These are phyloP conservation scores for Rosa chinensis DNA, from an alignment of 306 rosid species.

Conservation along the genomic window DNA sequence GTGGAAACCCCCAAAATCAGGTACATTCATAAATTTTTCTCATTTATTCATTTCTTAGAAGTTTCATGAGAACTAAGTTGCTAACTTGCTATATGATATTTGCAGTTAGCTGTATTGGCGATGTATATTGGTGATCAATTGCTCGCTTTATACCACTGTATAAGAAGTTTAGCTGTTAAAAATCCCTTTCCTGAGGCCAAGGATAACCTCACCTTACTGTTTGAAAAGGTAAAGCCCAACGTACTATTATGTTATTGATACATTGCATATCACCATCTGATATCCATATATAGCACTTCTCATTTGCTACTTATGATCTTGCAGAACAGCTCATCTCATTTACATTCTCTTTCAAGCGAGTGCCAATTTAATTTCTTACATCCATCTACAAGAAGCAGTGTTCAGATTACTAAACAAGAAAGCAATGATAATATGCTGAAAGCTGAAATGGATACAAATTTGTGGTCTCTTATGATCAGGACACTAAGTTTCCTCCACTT, in stretches of 20 bases:
- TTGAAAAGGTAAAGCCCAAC: slow-evolving; percentile 67
- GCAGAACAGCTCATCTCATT: slow-evolving; percentile 77
- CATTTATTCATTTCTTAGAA: neutral
- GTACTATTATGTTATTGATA: slow-evolving; percentile 4
- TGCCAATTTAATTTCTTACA: slow-evolving; percentile 46
- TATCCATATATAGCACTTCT: slow-evolving; percentile 25
- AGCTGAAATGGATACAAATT: slow-evolving; percentile 32
- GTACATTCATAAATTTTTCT: slow-evolving; percentile 32
- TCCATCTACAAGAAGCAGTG: slow-evolving; percentile 38
- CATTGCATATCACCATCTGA: neutral
- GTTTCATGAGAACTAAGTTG: neutral
- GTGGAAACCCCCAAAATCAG: slow-evolving; percentile 98
- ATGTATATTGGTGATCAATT: slow-evolving; percentile 85
- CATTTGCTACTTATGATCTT: slow-evolving; percentile 41
- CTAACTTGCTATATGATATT: neutral
- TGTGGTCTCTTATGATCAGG: slow-evolving; percentile 76
- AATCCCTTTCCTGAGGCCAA: slow-evolving; percentile 95
- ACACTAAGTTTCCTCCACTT: slow-evolving; percentile 71
- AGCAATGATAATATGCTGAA: slow-evolving; percentile 34
- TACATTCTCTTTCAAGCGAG: slow-evolving; percentile 37
- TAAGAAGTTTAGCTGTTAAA: slow-evolving; percentile 84
- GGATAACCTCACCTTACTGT: slow-evolving; percentile 73
- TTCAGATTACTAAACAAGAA: slow-evolving; percentile 23
- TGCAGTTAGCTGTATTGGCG: slow-evolving; percentile 94
- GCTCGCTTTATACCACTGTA: slow-evolving; percentile 94